Evolutionary conservation across 257 asterid species (phyloP).

Genomic region (Solanum gandarillasii): DNA sequence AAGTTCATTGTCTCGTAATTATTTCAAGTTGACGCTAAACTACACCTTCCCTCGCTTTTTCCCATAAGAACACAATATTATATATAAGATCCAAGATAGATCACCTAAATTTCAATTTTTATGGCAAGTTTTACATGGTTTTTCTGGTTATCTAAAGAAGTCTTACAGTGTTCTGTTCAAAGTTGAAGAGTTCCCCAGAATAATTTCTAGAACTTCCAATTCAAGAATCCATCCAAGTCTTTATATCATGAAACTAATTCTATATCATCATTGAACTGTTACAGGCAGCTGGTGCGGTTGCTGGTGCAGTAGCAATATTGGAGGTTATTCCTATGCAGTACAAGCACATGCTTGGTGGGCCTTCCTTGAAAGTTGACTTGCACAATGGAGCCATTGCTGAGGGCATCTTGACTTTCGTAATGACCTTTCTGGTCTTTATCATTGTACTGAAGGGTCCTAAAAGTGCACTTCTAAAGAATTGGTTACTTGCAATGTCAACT

Average conservation of each 20-base stretch:
- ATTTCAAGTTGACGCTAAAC: not conserved
- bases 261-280: not conserved
- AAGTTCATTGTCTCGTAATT: not conserved
- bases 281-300: conserved; percentile 87
- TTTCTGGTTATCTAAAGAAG: not conserved
- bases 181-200: not conserved
- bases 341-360: conserved; percentile 76
- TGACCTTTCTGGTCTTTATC: conserved; percentile 55
- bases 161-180: not conserved
- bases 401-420: conserved; percentile 62
- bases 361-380: conserved; percentile 65
- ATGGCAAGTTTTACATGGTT: not conserved
- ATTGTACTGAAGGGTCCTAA: conserved; percentile 63
- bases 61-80: not conserved
- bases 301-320: conserved; percentile 58
- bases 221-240: not conserved
- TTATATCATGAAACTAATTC: not conserved
- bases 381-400: conserved; percentile 92
- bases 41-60: not conserved
- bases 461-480: conserved; percentile 45
- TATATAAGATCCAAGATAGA: not conserved
- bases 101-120: not conserved
- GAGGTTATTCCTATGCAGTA: conserved; percentile 65
- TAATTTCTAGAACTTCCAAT: not conserved
- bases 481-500: conserved; percentile 62